phyloP scores from a whole-genome alignment of 1,284 basidiomycete species.

The Marasmius oreades region DNA sequence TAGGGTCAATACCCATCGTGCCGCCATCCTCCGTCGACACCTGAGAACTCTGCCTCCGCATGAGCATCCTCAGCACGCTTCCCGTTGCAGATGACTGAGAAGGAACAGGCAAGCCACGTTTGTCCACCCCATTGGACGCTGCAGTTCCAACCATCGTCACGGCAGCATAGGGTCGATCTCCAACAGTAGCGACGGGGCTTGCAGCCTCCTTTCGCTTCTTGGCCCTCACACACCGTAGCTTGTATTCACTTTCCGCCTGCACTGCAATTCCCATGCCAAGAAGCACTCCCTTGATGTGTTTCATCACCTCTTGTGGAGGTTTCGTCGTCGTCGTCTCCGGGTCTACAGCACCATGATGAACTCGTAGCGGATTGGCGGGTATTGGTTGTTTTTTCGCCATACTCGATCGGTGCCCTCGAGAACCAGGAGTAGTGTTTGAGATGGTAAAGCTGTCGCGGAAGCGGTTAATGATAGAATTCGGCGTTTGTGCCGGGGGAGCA shows the following conservation, averaged over 20 bases:
- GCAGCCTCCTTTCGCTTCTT: conserved; percentile 65
- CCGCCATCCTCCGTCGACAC: conserved; percentile 52
- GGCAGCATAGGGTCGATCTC: conserved; percentile 55
- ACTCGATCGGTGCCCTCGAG: neutral
- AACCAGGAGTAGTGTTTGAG: conserved; percentile 21
- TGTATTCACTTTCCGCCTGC: conserved; percentile 84
- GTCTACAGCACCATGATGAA: conserved; percentile 93
- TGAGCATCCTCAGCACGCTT: conserved; percentile 79
- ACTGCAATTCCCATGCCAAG: conserved; percentile 91
- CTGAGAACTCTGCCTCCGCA: conserved; percentile 85
- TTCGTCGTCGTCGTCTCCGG: conserved; percentile 87
- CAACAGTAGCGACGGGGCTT: conserved; percentile 31
- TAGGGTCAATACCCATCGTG: conserved; percentile 6
- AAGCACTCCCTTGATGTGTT: conserved; percentile 77
- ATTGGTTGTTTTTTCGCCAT: conserved; percentile 7
- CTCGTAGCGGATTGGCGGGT: conserved; percentile 55
- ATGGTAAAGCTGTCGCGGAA: conserved; percentile 47
- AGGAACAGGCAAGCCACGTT: conserved; percentile 77
- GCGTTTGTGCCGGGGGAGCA: conserved; percentile 28
- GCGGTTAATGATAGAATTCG: conserved; percentile 41
- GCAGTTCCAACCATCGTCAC: conserved; percentile 76
- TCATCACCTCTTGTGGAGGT: conserved; percentile 84
- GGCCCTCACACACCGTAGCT: conserved; percentile 75
- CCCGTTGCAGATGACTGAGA: conserved; percentile 62
- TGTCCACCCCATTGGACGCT: conserved; percentile 81